Evolutionary conservation across 106 monocot genomes (phyloP), one percentile per base, ranked within the genome.

Genomic region (Dendrobium huoshanense): DNA sequence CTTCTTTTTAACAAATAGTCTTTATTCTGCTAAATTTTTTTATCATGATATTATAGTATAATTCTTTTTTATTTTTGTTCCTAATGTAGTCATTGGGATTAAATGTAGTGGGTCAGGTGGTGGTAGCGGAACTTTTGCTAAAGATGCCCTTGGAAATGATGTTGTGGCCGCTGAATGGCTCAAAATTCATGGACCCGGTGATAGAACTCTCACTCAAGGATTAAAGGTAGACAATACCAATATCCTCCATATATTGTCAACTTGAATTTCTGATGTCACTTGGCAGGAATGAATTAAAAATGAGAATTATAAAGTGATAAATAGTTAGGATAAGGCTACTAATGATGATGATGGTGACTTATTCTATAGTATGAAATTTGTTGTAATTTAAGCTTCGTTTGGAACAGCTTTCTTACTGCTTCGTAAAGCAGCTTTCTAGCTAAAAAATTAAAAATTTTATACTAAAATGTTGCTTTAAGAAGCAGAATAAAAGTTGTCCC

Each of bases 91-190:
- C 20, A 41, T 41, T 81, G 20, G 13, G 29, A 81, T 56, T 41
- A 68, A 79, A 68, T 82, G 41, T 90, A 98, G 97, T 42, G 77
- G 89, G 7, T 89, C 91, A 41, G 87, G 77, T 47, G 87, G 88
- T 51, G 87, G 77, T 41, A 86, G 88, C 51, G 97, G 97, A 75
- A 85, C 73, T 9, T 33, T 79, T 3, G 97, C 97, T 37, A 98
- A 98, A 79, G 97, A 98, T 81, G 93, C 94, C 42, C 85, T 94
- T n/a, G 97, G 97, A 41, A 94, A 98, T 70, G 94, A 94, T 55
- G 64, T 98, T 16, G 17, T 86, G 68, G 87, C 83, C 22, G 54
- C 78, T 24, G 86, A 82, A 82, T 98, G 97, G 97, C 84, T 98
- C 15, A 84, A 92, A 73, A 92, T 80, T 77, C 97, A 98, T 84